Evolutionary conservation across 257 asterid species (phyloP), one percentile per base, ranked within the genome.

Genomic region (Primulina tabacum): DNA sequence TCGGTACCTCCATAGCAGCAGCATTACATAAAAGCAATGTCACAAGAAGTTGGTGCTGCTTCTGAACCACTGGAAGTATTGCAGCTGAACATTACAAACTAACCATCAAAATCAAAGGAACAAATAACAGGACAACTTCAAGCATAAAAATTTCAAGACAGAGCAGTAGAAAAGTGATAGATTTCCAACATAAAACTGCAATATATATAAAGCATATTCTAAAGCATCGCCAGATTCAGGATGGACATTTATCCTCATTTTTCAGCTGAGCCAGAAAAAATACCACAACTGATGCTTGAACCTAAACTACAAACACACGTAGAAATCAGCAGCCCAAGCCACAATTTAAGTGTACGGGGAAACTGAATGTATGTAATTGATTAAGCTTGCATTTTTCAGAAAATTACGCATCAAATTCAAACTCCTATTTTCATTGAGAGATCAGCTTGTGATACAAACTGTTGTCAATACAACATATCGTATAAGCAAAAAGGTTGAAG

Each of bases 21-120:
- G 98, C 97, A 73, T 92, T 92, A 72, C 97, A 92, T 57, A 92
- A 81, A 70, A 92, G 96, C 81, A 92, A 80, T 14, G 98, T 92
- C 75, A 92, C 98, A 57, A 92, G 98, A 81, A 92, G 97, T 85
- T 90, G 98, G 74, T 92, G 98, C 81, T 92, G 98, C 86, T 92
- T 92, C 89, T 90, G 87, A 75, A 92, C 97, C 78, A 92, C 98
- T 18, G 98, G 97, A 76, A 92, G 77, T 75, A 92, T 92, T 11
- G 81, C 73, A 82, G 95, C 98, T 92, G 89, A 65, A 80, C 78
- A 78, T 34, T 75, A 75, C 52, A 53, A 57, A 68, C 20, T 71
- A 29, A 40, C 53, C 20, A 76, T 65, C 70, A 79, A 69, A 74
- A 64, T 61, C 30, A 73, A 32, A 14, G 26, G 18, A 53, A 29